These are phyloP conservation scores for Amylocarpus encephaloides DNA, from an alignment of 2,329 filamentous ascomycete genomes.

Conservation along the genomic window DNA sequence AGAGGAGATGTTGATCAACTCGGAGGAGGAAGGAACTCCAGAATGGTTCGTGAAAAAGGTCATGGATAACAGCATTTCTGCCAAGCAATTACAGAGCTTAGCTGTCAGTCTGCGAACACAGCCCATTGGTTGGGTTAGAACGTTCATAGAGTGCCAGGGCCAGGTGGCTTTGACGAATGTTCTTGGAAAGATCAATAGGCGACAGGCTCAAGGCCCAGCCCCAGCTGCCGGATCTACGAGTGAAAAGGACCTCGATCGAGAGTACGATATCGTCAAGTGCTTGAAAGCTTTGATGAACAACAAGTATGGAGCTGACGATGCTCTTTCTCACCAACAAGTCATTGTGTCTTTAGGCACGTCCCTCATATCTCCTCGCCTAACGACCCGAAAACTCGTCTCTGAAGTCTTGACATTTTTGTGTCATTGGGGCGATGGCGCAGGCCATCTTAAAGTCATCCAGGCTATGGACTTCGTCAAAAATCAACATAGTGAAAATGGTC, in stretches of 20 bases:
- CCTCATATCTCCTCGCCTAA: conserved; percentile 79
- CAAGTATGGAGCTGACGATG: conserved; percentile 97
- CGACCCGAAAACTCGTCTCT: conserved; percentile 88
- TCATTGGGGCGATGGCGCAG: conserved; percentile 84
- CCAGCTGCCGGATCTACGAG: conserved; percentile 44
- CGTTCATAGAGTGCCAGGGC: conserved; percentile 94
- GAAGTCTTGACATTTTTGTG: conserved; percentile 95
- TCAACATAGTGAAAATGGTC: conserved; percentile 82
- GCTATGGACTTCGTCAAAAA: conserved; percentile 87
- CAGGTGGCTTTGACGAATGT: conserved; percentile 94
- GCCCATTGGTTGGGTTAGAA: conserved; percentile 94
- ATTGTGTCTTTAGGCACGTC: conserved; percentile 82
- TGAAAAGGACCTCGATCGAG: conserved; percentile 64
- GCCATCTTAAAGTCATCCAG: conserved; percentile 89
- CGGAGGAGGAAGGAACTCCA: conserved; percentile 90
- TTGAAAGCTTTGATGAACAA: conserved; percentile 98
- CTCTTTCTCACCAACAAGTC: conserved; percentile 81
- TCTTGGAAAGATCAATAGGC: conserved; percentile 86
- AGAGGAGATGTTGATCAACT: conserved; percentile 65
- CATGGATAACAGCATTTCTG: conserved; percentile 89
- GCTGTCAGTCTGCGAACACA: conserved; percentile 94
- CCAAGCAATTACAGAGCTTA: conserved; percentile 85
- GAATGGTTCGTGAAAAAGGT: conserved; percentile 98
- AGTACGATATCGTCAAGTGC: conserved; percentile 97
- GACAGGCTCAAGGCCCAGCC: conserved; percentile 63